A percentile compares a stretch with the other conserved stretches of the same genome.
phyloP scores from a whole-genome alignment of 2,329 filamentous ascomycete genomes.

The Trichoderma simmonsii region DNA sequence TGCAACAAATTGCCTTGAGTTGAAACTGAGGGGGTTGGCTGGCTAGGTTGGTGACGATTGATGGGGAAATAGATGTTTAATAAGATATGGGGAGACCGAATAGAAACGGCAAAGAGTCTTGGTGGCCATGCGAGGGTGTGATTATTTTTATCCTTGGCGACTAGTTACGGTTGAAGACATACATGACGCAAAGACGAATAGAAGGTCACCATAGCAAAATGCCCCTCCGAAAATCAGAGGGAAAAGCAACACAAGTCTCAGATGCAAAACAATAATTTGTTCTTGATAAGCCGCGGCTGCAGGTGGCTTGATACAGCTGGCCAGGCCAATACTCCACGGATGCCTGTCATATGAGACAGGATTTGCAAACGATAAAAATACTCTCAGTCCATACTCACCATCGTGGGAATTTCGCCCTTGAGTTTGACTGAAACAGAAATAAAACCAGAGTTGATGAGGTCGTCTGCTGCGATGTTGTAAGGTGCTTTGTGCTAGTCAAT shows the following conservation, averaged over 20 bases:
- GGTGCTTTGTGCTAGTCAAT: background rate
- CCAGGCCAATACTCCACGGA: background rate
- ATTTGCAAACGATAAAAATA: background rate
- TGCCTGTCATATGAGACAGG: background rate
- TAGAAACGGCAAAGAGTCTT: background rate
- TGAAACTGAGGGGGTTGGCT: background rate
- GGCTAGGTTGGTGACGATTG: background rate
- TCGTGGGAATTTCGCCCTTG: background rate
- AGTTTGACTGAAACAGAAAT: background rate
- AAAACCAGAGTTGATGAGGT: background rate
- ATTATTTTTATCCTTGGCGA: background rate
- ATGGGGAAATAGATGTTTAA: background rate
- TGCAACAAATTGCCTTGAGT: background rate
- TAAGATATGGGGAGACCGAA: background rate
- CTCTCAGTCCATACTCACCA: background rate
- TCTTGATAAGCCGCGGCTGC: conserved; percentile 11
- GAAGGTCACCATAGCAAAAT: background rate
- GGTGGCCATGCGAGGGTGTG: background rate
- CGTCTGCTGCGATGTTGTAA: background rate
- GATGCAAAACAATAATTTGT: conserved; percentile 3
- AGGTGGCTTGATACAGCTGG: background rate
- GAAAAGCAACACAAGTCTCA: background rate
- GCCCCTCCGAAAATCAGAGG: background rate
- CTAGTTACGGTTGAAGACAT: background rate
- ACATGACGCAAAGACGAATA: background rate